Evolutionary conservation across 176 grass and related monocot species (phyloP).

Genomic region (sorghum (Sorghum bicolor)): Sorghum_bicolor_NCBIv3 NC_012872.2:60408001-60408500

Average conservation of each 20-base stretch:
- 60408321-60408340: conserved; percentile 28
- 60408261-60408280: conserved; percentile 64
- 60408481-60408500: not conserved
- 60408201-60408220: conserved; percentile 19
- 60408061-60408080: not conserved
- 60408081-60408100: conserved; percentile 11
- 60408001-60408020: conserved; percentile 16
- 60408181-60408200: not conserved
- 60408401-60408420: conserved; percentile 79
- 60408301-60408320: conserved; percentile 58
- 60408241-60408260: conserved; percentile 46
- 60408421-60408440: not conserved
- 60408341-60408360: conserved; percentile 28
- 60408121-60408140: not conserved
- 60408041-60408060: conserved; percentile 29
- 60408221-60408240: conserved; percentile 10
- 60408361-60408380: conserved; percentile 42
- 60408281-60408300: conserved; percentile 53
- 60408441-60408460: not conserved
- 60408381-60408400: conserved; percentile 69
- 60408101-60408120: conserved; percentile 1
- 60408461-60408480: not conserved
- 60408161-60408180: conserved; percentile 19
- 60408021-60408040: conserved; percentile 40
- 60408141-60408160: not conserved